Evolutionary conservation across 1,139 yeast genomes (phyloP).

Genomic region (Trichomonascaceae sp.): DNA sequence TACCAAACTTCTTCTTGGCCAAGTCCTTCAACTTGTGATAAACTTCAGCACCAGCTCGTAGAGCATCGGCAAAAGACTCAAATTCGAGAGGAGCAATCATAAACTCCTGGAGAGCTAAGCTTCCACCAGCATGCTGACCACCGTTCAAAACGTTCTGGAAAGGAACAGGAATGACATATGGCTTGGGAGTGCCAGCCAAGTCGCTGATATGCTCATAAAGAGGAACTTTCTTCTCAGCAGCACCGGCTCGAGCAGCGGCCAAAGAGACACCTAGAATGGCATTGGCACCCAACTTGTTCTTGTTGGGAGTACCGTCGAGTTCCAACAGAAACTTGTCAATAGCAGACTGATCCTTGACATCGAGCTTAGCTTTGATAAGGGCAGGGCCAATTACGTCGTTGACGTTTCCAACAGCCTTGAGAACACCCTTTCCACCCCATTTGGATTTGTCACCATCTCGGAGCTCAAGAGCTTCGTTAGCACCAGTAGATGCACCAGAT

Average conservation of each 20-base stretch:
- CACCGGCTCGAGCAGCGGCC: constrained; percentile 92
- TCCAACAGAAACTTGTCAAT: constrained; percentile 70
- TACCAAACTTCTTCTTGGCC: constrained; percentile 90
- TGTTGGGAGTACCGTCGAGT: constrained; percentile 91
- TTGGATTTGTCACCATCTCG: constrained; percentile 91
- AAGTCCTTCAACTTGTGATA: constrained; percentile 90
- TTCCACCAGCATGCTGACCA: constrained; percentile 99
- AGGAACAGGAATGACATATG: constrained; percentile 89
- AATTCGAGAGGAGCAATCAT: constrained; percentile 96
- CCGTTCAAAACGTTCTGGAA: constrained; percentile 98
- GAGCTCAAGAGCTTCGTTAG: constrained; percentile 91
- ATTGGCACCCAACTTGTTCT: constrained; percentile 91
- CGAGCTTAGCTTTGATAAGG: constrained; percentile 62
- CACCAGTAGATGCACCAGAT: constrained; percentile 95
- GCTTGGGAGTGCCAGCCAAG: constrained; percentile 57
- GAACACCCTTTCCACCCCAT: constrained; percentile 96
- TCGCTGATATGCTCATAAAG: constrained; percentile 81
- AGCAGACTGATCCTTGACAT: constrained; percentile 71
- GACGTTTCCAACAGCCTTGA: constrained; percentile 86
- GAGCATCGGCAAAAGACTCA: constrained; percentile 80
- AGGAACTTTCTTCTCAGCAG: constrained; percentile 83
- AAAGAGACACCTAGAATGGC: constrained; percentile 93
- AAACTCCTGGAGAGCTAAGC: constrained; percentile 96
- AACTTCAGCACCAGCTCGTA: constrained; percentile 94
- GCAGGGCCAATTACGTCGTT: constrained; percentile 89